These are phyloP conservation scores for Beta vulgaris DNA, from an alignment of 148 eudicot species.

Conservation along the genomic window DNA sequence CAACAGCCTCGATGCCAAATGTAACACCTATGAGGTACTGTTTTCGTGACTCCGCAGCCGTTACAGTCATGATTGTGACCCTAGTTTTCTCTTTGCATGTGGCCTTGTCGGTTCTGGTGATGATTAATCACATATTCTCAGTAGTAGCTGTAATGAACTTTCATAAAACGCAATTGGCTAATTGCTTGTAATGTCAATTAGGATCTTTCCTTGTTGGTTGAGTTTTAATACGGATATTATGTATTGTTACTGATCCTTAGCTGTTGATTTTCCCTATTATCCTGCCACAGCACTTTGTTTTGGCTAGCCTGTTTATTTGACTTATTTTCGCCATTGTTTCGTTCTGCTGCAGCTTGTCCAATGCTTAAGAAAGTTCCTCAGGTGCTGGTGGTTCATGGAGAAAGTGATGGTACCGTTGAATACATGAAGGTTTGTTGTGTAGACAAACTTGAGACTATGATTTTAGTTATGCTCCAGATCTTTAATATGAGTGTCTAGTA, in stretches of 20 bases:
- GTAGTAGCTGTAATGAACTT: too few relatives aligned
- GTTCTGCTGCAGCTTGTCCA: slow-evolving; percentile 63
- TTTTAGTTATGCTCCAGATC: slow-evolving; percentile 14
- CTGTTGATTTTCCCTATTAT: background rate
- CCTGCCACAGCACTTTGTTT: background rate
- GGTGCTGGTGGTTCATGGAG: slow-evolving; percentile 90
- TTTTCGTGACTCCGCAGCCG: background rate
- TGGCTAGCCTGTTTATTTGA: background rate
- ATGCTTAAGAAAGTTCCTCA: slow-evolving; percentile 72
- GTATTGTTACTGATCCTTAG: background rate
- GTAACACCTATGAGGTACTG: background rate
- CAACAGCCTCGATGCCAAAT: background rate
- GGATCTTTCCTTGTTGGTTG: background rate
- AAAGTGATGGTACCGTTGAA: slow-evolving; percentile 73
- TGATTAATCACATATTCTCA: too few relatives aligned
- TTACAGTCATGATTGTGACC: background rate
- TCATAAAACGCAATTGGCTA: background rate
- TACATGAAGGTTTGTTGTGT: slow-evolving; percentile 71
- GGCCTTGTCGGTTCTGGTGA: background rate
- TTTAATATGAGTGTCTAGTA: slow-evolving; percentile 12
- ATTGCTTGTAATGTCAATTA: background rate
- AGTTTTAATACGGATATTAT: background rate
- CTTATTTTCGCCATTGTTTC: slow-evolving; percentile 3
- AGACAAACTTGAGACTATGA: slow-evolving; percentile 2
- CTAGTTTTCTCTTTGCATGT: background rate